A percentile compares a stretch with the other conserved stretches of the same genome.
Conservation (phyloP, 768 basidiomycete species). For the Mycena epipterygia region DNA sequence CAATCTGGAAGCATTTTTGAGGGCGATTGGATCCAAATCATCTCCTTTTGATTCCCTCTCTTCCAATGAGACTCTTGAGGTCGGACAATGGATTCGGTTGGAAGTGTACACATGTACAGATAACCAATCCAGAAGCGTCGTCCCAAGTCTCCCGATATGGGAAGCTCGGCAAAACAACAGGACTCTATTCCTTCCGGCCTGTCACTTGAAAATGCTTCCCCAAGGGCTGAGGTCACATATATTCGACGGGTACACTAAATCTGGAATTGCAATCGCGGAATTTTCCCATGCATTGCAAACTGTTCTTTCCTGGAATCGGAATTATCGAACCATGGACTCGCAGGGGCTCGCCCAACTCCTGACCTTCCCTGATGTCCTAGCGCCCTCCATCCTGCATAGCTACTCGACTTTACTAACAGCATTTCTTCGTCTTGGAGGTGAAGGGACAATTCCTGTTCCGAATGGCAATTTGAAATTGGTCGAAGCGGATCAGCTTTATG, state of each 20-base stretch:
- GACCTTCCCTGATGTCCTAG: conserved; percentile 13
- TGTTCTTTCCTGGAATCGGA: conserved; percentile 23
- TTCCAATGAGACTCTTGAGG: conserved; percentile 9
- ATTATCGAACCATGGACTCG: neutral
- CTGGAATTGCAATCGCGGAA: conserved; percentile 20
- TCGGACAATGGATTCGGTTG: conserved; percentile 27
- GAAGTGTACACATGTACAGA: neutral
- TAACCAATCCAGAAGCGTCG: conserved; percentile 1
- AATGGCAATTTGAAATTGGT: conserved; percentile 27
- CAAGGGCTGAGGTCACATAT: neutral
- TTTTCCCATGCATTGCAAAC: neutral
- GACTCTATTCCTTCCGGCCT: conserved; percentile 2
- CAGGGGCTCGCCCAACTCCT: conserved; percentile 20
- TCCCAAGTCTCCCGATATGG: conserved; percentile 32
- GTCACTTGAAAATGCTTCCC: conserved; percentile 28
- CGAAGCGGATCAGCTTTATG: conserved; percentile 15
- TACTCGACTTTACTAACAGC: conserved; percentile 20
- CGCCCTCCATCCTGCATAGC: neutral
- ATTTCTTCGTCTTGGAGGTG: conserved; percentile 19
- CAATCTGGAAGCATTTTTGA: conserved; percentile 19
- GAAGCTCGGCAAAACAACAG: conserved; percentile 17
- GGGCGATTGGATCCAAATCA: conserved; percentile 20
- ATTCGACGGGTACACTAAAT: conserved; percentile 23
- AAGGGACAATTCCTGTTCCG: conserved; percentile 26
- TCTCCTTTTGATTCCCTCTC: conserved; percentile 22